Conservation (phyloP, 1,139 yeast species). For the Pichia sorboxylosa region DNA sequence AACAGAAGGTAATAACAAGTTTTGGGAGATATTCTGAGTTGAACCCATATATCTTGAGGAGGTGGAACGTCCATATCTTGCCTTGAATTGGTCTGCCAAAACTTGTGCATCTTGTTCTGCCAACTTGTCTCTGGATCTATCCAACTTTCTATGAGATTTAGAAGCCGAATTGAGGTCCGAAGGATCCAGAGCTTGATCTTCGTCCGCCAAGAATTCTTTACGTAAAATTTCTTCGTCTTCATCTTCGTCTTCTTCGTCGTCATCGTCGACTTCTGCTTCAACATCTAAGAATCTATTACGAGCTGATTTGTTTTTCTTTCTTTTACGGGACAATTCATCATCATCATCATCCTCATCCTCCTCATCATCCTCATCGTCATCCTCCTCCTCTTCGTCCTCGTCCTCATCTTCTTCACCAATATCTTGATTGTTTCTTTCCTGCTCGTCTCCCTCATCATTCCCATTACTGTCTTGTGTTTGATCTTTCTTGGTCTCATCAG, state of each 20-base stretch:
- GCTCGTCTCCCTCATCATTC: slow-evolving; percentile 1
- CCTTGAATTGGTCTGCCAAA: slow-evolving; percentile 84
- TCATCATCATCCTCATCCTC: slow-evolving; percentile 51
- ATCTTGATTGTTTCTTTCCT: slow-evolving; percentile 12
- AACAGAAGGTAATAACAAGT: slow-evolving; percentile 86
- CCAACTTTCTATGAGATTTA: slow-evolving; percentile 82
- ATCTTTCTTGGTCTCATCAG: slow-evolving; percentile 27
- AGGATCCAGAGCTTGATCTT: slow-evolving; percentile 46
- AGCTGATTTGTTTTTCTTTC: slow-evolving; percentile 50
- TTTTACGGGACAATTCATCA: slow-evolving; percentile 32
- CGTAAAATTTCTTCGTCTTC: slow-evolving; percentile 71
- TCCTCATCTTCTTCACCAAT: slow-evolving; percentile 21
- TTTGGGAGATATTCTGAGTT: slow-evolving; percentile 80
- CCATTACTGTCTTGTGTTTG: slow-evolving; percentile 24
- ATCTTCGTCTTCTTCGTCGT: slow-evolving; percentile 91
- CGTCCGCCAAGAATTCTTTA: slow-evolving; percentile 73
- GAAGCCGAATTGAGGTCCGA: slow-evolving; percentile 41
- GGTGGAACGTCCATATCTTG: slow-evolving; percentile 82
- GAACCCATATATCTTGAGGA: slow-evolving; percentile 81
- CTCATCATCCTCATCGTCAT: slow-evolving; percentile 47
- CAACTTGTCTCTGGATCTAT: slow-evolving; percentile 76
- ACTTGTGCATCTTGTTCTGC: slow-evolving; percentile 94
- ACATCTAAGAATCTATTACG: slow-evolving; percentile 96
- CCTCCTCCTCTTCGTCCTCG: slow-evolving; percentile 33
- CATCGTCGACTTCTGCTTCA: slow-evolving; percentile 98